phyloP scores from a whole-genome alignment of 306 rosid species.

The Lathyrus tuberosus region DNA sequence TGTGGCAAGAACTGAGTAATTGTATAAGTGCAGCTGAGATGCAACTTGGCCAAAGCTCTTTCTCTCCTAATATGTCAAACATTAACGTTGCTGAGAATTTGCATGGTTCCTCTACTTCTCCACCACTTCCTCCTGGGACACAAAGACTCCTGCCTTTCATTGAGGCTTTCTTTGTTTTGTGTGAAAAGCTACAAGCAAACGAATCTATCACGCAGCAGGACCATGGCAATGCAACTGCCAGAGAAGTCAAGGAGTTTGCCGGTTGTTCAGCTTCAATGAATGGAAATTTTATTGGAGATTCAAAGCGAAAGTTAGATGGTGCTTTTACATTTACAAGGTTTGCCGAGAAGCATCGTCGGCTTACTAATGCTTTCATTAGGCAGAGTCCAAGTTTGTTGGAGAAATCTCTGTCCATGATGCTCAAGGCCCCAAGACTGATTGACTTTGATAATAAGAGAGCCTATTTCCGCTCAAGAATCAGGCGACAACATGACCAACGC shows the following conservation, averaged over 20 bases:
- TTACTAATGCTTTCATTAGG: constrained; percentile 89
- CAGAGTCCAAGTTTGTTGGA: constrained; percentile 96
- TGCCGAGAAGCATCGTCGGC: constrained; percentile 95
- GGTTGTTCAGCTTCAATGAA: constrained; percentile 59
- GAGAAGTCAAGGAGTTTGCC: constrained; percentile 90
- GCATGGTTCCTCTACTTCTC: constrained; percentile 81
- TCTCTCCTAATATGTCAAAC: constrained; percentile 57
- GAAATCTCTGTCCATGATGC: constrained; percentile 95
- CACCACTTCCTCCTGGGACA: constrained; percentile 98
- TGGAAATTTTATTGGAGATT: constrained; percentile 53
- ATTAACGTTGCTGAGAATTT: constrained; percentile 68
- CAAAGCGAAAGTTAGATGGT: constrained; percentile 74
- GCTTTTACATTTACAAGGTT: constrained; percentile 82
- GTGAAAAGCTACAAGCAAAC: constrained; percentile 89
- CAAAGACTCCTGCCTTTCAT: constrained; percentile 94
- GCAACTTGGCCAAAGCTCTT: constrained; percentile 76
- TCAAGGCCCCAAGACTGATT: constrained; percentile 93
- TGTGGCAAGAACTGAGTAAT: constrained; percentile 94
- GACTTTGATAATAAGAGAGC: constrained; percentile 98
- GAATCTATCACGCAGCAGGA: constrained; percentile 70
- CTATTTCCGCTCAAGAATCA: constrained; percentile 92
- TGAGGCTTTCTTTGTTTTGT: constrained; percentile 96
- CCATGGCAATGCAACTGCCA: constrained; percentile 68
- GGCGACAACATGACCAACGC: constrained; percentile 95
- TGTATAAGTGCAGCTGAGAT: constrained; percentile 92